A percentile compares a stretch with the other conserved stretches of the same genome.
phyloP scores from a whole-genome alignment of 1,139 yeast species.

The Pichia sp. region DNA sequence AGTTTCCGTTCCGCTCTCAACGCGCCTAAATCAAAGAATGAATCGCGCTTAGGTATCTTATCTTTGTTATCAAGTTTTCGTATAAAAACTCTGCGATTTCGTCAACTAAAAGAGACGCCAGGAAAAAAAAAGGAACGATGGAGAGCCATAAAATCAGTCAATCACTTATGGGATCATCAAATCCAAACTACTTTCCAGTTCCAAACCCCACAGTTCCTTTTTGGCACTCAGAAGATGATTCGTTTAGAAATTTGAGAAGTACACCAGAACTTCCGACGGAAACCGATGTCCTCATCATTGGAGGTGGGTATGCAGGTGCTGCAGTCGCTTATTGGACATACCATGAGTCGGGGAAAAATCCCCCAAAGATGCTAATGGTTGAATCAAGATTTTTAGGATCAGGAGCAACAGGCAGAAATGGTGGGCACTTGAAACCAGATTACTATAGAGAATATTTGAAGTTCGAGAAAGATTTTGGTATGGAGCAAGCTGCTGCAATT shows the following conservation, averaged over 20 bases:
- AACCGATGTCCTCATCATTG: constrained; percentile 30
- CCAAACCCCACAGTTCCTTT: constrained; percentile 17
- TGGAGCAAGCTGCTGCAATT: constrained; percentile 26
- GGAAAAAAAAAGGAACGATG: not conserved
- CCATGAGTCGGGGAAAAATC: constrained; percentile 11
- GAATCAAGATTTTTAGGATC: constrained; percentile 35
- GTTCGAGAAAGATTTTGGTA: constrained; percentile 21
- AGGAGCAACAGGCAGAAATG: constrained; percentile 42
- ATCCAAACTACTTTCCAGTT: constrained; percentile 14
- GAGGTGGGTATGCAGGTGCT: constrained; percentile 35
- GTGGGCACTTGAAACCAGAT: constrained; percentile 38
- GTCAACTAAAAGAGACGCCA: no score
- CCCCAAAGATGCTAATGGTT: constrained; percentile 21
- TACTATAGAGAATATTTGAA: constrained; percentile 22
- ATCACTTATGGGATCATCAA: not conserved
- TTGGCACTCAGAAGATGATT: constrained; percentile 20
- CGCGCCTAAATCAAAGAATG: no score
- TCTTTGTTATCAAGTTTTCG: no score
- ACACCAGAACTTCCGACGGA: constrained; percentile 17
- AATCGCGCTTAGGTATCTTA: no score
- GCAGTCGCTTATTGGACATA: constrained; percentile 27
- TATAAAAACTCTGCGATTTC: no score
- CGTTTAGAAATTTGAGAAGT: constrained; percentile 13
- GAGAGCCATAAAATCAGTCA: not conserved
- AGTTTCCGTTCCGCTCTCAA: no score